Conservation (phyloP, 2,329 filamentous ascomycete genomes). For the Beauveria australis region DNA sequence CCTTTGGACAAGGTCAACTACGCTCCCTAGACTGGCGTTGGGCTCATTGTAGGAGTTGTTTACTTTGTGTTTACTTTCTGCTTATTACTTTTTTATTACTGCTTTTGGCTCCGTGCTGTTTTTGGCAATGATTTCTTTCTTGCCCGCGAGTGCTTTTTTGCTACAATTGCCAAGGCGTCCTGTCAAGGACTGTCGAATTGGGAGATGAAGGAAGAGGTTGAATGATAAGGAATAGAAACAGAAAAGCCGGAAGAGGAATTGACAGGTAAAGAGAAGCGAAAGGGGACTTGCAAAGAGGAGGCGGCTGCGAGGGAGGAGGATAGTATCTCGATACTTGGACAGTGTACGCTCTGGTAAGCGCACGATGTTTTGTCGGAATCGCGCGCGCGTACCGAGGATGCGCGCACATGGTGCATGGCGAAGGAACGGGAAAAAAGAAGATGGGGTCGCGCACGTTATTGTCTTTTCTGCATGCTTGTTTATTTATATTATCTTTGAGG, state of each 20-base stretch:
- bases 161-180: not conserved
- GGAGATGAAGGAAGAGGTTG: not conserved
- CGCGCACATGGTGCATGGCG: not conserved
- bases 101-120: slow-evolving; percentile 1
- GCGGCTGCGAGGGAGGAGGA: not conserved
- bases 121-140: not conserved
- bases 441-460: not conserved
- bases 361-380: not conserved
- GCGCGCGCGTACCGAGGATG: not conserved
- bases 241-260: not conserved
- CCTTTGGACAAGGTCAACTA: slow-evolving; percentile 11
- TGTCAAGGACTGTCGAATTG: not conserved
- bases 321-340: not conserved
- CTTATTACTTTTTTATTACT: slow-evolving; percentile 5
- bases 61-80: not conserved
- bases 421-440: not conserved
- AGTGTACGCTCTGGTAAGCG: slow-evolving; percentile 2
- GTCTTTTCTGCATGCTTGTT: not conserved
- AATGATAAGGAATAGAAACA: not conserved
- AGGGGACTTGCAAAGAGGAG: not conserved
- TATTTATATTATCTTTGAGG: not conserved
- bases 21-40: slow-evolving; percentile 12
- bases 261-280: not conserved
- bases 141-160: not conserved
- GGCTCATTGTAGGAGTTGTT: slow-evolving; percentile 10